A percentile compares a stretch with the other conserved stretches of the same genome.
phyloP scores from a whole-genome alignment of 805 yeast genomes.

The Candida xyloterini region DNA sequence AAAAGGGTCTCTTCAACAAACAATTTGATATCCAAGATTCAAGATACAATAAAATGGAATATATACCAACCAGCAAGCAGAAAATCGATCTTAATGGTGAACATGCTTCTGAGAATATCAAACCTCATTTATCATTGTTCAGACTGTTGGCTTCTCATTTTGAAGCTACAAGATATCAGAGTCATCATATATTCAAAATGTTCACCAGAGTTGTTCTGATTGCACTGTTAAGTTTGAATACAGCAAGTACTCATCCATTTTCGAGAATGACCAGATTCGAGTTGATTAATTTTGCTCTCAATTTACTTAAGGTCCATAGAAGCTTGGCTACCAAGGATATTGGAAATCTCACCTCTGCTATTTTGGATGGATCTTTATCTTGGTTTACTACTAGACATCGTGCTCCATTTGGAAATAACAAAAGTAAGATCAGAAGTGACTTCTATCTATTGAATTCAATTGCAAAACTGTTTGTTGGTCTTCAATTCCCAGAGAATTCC shows the following conservation, averaged over 20 bases:
- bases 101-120: constrained; percentile 43
- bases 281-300: constrained; percentile 63
- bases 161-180: constrained; percentile 72
- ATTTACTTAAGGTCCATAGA: constrained; percentile 55
- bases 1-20: constrained; percentile 63
- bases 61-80: constrained; percentile 74
- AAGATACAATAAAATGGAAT: constrained; percentile 76
- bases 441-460: constrained; percentile 55
- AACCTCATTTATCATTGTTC: constrained; percentile 70
- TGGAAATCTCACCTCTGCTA: constrained; percentile 43
- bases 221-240: constrained; percentile 48
- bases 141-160: constrained; percentile 70
- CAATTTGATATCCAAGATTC: constrained; percentile 54
- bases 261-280: constrained; percentile 76
- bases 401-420: constrained; percentile 86
- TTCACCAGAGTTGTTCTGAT: constrained; percentile 59
- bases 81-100: constrained; percentile 51
- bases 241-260: constrained; percentile 80
- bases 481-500: constrained; percentile 22
- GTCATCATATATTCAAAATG: constrained; percentile 64
- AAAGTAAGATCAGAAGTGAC: constrained; percentile 68
- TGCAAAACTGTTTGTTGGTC: constrained; percentile 31
- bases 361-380: constrained; percentile 64
- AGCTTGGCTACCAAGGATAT: constrained; percentile 47
- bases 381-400: constrained; percentile 69